phyloP scores from a whole-genome alignment of 257 asterid genomes.

The Capsicum baccatum region DNA sequence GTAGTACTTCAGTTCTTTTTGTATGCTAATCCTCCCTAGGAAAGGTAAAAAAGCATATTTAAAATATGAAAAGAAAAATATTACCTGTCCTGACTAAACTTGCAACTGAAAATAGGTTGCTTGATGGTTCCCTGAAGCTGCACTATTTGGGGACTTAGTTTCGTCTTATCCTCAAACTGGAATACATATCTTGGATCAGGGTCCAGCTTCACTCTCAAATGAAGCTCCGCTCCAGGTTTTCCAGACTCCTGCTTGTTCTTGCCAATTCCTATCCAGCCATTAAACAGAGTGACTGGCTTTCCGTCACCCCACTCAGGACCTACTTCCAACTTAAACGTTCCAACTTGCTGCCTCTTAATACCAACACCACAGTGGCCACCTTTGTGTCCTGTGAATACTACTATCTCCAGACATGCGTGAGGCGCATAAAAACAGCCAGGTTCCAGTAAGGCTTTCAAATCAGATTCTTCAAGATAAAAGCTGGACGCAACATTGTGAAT shows the following conservation, averaged over 20 bases:
- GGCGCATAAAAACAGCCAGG: constrained; percentile 81
- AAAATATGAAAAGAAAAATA: background rate
- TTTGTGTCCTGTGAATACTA: constrained; percentile 77
- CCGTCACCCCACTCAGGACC: constrained; percentile 95
- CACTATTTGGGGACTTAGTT: constrained; percentile 81
- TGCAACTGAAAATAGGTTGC: constrained; percentile 98
- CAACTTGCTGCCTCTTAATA: constrained; percentile 76
- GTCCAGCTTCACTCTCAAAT: constrained; percentile 81
- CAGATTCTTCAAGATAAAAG: constrained; percentile 89
- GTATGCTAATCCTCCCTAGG: too few species aligned
- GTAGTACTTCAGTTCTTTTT: background rate
- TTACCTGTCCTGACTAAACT: constrained; percentile 89
- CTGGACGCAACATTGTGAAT: constrained; percentile 69
- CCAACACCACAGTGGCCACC: constrained; percentile 88
- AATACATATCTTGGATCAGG: constrained; percentile 97
- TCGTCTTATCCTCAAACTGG: constrained; percentile 88
- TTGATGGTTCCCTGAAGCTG: constrained; percentile 84
- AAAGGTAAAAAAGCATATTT: background rate
- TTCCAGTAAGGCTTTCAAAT: constrained; percentile 68
- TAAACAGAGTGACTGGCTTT: constrained; percentile 73
- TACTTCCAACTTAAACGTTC: constrained; percentile 75
- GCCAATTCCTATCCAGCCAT: constrained; percentile 93
- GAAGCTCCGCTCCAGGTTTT: constrained; percentile 81
- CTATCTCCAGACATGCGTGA: constrained; percentile 76
- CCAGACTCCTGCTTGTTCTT: constrained; percentile 71